Conservation (phyloP, 768 basidiomycete species). For the Chlorophyllum brunneum region DNA sequence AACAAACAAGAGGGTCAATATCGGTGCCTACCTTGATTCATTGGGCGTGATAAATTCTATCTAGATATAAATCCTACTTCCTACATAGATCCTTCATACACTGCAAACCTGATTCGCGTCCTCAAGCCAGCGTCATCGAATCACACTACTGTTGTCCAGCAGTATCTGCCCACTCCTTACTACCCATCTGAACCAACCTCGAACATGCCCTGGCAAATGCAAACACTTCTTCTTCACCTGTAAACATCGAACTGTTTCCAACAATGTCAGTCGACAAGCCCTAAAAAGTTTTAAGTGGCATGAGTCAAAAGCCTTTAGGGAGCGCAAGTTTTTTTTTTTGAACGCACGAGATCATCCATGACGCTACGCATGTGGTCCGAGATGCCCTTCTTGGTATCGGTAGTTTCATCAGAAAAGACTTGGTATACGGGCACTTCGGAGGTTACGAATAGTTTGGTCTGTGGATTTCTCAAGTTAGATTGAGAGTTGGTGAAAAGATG, state of each 20-base stretch:
- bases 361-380: conserved; percentile 88
- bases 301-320: conserved; percentile 4
- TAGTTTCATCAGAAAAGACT: conserved; percentile 77
- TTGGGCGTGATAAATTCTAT: too few species aligned
- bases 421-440: conserved; percentile 90
- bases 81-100: background rate
- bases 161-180: conserved; percentile 74
- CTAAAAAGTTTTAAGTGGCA: conserved; percentile 31
- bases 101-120: background rate
- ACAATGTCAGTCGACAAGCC: conserved; percentile 75
- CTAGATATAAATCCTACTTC: too few species aligned
- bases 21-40: too few species aligned
- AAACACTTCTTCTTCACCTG: conserved; percentile 95
- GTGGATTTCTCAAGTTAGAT: conserved; percentile 5
- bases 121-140: background rate
- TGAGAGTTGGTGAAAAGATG: background rate
- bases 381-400: conserved; percentile 34
- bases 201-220: conserved; percentile 95
- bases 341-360: conserved; percentile 89
- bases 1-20: too few species aligned
- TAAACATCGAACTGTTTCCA: conserved; percentile 86
- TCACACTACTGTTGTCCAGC: conserved; percentile 29
- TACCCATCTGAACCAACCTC: conserved; percentile 85
- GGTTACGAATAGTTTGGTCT: conserved; percentile 89
- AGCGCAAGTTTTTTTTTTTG: background rate